A percentile compares a stretch with the other conserved stretches of the same genome.
phyloP scores from a whole-genome alignment of 495 filamentous ascomycete species.

The Xylaria intraflava region DNA sequence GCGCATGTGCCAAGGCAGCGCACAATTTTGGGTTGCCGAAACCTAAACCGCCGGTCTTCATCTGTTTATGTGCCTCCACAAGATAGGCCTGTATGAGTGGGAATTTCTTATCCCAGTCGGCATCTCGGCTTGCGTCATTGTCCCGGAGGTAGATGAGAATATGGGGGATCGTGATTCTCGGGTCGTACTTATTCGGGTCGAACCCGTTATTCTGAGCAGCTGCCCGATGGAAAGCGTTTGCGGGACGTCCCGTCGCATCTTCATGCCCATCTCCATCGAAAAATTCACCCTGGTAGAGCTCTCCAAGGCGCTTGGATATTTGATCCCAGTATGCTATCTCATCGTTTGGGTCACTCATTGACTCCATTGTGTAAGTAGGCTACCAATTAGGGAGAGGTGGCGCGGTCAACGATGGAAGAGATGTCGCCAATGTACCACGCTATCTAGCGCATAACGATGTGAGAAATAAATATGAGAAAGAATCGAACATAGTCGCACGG shows the following conservation, averaged over 20 bases:
- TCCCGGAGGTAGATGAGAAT: conserved; percentile 19
- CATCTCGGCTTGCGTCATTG: conserved; percentile 14
- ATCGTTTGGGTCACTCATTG: not conserved
- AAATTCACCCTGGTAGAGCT: conserved; percentile 1
- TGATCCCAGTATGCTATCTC: not conserved
- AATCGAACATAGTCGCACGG: not conserved
- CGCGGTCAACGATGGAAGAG: not conserved
- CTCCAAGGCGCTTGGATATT: not conserved
- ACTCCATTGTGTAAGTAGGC: conserved; percentile 1
- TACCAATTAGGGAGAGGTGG: conserved; percentile 1
- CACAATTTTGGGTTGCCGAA: conserved; percentile 7
- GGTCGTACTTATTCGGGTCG: not conserved
- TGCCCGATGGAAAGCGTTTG: not conserved
- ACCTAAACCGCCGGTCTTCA: conserved; percentile 17
- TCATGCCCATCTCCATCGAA: not conserved
- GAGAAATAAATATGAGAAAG: not conserved
- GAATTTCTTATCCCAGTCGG: conserved; percentile 7
- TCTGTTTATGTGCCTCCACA: conserved; percentile 8
- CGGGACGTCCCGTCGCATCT: not conserved
- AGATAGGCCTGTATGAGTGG: conserved; percentile 14
- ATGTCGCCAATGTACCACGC: not conserved
- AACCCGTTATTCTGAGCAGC: not conserved
- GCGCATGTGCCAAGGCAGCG: conserved; percentile 14
- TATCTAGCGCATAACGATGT: not conserved
- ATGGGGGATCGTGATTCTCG: conserved; percentile 8